phyloP scores from a whole-genome alignment of 108 stramenopile genomes.

The Thalassiosira profunda region DNA sequence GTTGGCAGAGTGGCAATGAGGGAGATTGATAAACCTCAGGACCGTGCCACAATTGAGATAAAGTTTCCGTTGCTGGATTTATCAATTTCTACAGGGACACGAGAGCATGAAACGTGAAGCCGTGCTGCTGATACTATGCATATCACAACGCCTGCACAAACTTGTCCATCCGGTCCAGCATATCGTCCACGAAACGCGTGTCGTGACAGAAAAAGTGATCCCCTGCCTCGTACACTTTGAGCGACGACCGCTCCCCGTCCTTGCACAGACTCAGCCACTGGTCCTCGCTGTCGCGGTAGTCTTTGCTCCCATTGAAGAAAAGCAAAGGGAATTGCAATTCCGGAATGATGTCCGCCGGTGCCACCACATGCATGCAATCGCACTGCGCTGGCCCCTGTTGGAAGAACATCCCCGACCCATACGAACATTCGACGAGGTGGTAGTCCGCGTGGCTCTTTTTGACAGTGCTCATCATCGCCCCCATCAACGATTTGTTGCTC shows the following conservation, averaged over 20 bases:
- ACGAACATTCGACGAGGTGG: slow-evolving; percentile 44
- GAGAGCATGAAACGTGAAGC: neutral
- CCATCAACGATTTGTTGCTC: slow-evolving; percentile 49
- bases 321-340: slow-evolving; percentile 48
- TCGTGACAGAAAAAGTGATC: slow-evolving; percentile 72
- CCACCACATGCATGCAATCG: slow-evolving; percentile 54
- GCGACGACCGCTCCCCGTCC: slow-evolving; percentile 34
- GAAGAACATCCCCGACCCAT: slow-evolving; percentile 59
- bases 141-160: slow-evolving; percentile 29
- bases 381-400: slow-evolving; percentile 46
- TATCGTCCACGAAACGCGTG: slow-evolving; percentile 55
- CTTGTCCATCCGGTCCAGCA: slow-evolving; percentile 44
- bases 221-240: slow-evolving; percentile 67
- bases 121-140: neutral
- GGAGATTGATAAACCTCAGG: neutral
- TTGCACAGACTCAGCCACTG: slow-evolving; percentile 56
- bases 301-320: slow-evolving; percentile 65
- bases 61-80: neutral
- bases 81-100: neutral
- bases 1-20: neutral
- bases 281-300: slow-evolving; percentile 63
- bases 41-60: neutral
- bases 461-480: slow-evolving; percentile 37
- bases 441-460: slow-evolving; percentile 59
- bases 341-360: slow-evolving; percentile 56